Conservation (phyloP, 2,329 filamentous ascomycete genomes). For the Cercospora berteroae region DNA sequence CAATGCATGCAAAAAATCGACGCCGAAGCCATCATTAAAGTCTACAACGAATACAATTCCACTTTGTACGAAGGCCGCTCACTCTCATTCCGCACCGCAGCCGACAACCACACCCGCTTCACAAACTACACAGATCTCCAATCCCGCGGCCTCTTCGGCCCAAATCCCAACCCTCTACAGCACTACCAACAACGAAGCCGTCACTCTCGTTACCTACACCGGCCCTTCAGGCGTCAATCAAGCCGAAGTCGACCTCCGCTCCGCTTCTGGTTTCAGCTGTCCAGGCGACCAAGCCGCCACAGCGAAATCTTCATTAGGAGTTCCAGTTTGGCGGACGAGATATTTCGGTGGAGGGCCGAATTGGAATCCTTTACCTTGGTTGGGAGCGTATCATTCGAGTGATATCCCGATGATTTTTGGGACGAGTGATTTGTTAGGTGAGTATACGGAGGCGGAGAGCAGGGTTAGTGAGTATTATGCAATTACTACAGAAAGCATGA, state of each 20-base stretch:
- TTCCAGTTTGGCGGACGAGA: constrained; percentile 32
- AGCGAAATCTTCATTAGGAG: constrained; percentile 35
- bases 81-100: constrained; percentile 9
- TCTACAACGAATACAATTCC: constrained; percentile 20
- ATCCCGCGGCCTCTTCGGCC: constrained; percentile 18
- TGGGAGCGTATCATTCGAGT: constrained; percentile 37
- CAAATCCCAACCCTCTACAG: constrained; percentile 15
- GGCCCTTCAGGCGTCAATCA: constrained; percentile 14
- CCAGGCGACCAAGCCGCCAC: constrained; percentile 44
- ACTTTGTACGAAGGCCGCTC: constrained; percentile 9
- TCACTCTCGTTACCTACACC: constrained; percentile 15
- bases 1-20: constrained; percentile 19
- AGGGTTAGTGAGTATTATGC: constrained; percentile 27
- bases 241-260: constrained; percentile 11
- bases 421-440: constrained; percentile 18
- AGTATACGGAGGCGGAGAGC: constrained; percentile 21
- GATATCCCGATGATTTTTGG: constrained; percentile 38
- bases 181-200: constrained; percentile 19
- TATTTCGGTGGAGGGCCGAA: constrained; percentile 33
- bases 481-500: neutral
- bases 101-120: constrained; percentile 22
- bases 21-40: constrained; percentile 15
- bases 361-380: constrained; percentile 19
- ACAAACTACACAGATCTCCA: constrained; percentile 20
- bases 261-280: constrained; percentile 33